Conservation (phyloP, 2,329 filamentous ascomycete genomes). For the Colletotrichum spinosum region DNA sequence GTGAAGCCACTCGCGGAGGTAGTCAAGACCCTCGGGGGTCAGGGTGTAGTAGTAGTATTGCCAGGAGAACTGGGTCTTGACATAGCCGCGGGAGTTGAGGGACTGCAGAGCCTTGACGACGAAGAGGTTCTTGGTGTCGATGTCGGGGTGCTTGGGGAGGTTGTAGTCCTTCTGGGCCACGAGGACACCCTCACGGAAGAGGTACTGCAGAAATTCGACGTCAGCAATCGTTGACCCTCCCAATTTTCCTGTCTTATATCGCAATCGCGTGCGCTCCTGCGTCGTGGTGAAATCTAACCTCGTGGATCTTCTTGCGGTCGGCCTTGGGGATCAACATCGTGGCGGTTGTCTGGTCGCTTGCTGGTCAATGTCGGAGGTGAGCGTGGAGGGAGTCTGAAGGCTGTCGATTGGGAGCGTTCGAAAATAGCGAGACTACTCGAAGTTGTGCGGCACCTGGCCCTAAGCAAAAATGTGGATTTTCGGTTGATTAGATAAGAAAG, state of each 20-base stretch:
- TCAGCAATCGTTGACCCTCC: constrained; percentile 24
- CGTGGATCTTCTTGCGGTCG: constrained; percentile 99
- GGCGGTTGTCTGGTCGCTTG: constrained; percentile 57
- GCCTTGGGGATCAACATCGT: constrained; percentile 99
- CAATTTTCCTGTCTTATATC: constrained; percentile 8
- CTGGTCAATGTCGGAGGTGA: constrained; percentile 62
- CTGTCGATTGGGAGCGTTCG: constrained; percentile 57
- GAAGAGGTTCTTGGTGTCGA: constrained; percentile 99
- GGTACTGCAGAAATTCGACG: constrained; percentile 71
- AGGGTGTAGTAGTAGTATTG: constrained; percentile 99
- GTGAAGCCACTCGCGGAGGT: constrained; percentile 99
- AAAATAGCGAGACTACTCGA: constrained; percentile 41
- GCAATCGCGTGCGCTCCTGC: neutral
- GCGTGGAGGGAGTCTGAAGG: constrained; percentile 50
- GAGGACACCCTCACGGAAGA: constrained; percentile 94
- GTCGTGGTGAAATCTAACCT: constrained; percentile 54
- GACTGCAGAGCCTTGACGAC: constrained; percentile 99
- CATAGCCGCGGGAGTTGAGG: constrained; percentile 95
- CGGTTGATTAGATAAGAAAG: too few species aligned
- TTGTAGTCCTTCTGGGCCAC: constrained; percentile 99
- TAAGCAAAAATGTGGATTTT: too few species aligned
- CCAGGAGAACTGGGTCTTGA: constrained; percentile 99
- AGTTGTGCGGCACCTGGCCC: neutral
- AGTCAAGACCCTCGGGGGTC: constrained; percentile 99
- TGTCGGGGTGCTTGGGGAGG: constrained; percentile 95